Base-by-base conservation (phyloP, 768 basidiomycete genomes). In the Suillus variegatus region DNA sequence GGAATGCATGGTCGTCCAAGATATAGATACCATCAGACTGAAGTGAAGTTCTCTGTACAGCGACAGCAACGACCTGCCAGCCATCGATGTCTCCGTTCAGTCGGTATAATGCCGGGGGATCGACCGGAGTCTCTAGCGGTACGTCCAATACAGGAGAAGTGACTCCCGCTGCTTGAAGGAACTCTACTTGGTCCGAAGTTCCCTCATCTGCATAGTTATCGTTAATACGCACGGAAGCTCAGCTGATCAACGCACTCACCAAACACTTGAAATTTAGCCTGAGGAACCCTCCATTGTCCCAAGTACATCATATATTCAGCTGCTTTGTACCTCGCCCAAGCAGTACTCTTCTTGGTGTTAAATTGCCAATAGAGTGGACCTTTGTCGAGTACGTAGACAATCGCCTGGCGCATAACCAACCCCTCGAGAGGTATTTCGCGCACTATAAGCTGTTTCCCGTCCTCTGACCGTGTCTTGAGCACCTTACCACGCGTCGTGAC, bases 301-400 rank as follows among this genome's bases (percentile, higher is more conserved):
- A 88, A 70, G 35, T 71, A 77, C 68, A 79, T 81, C 4, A 82
- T 84, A 75, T 88, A 88, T 69, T 89, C 85, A 25, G 85, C 86
- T 12, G 88, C 85, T 69, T 83, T 85, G 75, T 85, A 88, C 43
- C 82, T 81, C 68, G 88, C 87, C 72, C 84, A 83, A 1, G 87
- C 86, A 2, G 77, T 70, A 60, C 86, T 86, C 7, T 75, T 74
- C 65, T 81, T 82, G n/a, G 84, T 85, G 68, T 89, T 88, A 65
- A 84, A 81, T 69, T 89, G 85, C 79, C 81, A 82, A 40, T 89
- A 70, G 46, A 81, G 68, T 1, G 72, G 66, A 44, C 86, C 86
- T 73, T 85, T 86, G 72, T 89, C 88, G 20, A 89, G 77, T 25
- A 88, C 81, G 72, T 86, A 88, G 1, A 86, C 85, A 41, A 85